These are phyloP conservation scores for Goffeauzyma gilvescens DNA, from an alignment of 768 basidiomycete species.

Conservation along the genomic window DNA sequence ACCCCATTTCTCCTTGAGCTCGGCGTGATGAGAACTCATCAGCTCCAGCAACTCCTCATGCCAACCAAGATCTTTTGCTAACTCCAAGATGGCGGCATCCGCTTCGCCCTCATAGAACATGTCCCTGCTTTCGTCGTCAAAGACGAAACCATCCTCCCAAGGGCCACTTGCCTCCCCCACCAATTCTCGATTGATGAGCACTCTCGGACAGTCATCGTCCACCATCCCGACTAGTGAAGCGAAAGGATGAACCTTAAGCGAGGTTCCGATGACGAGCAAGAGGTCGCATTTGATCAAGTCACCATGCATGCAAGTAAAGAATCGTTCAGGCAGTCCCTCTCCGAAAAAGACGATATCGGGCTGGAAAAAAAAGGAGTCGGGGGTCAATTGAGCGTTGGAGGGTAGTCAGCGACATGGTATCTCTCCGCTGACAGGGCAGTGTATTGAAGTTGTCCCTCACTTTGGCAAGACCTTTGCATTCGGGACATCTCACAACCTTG, in stretches of 20 bases:
- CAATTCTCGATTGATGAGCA: slow-evolving; percentile 71
- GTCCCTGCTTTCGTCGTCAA: slow-evolving; percentile 37
- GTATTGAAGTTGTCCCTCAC: neutral
- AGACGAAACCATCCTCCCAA: slow-evolving; percentile 44
- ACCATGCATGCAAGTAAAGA: slow-evolving; percentile 41
- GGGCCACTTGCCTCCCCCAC: slow-evolving; percentile 47
- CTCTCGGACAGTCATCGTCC: slow-evolving; percentile 45
- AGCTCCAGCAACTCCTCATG: slow-evolving; percentile 14
- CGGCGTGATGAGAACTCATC: slow-evolving; percentile 6
- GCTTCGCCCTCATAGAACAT: slow-evolving; percentile 18
- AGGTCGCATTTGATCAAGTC: slow-evolving; percentile 51
- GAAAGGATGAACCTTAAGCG: slow-evolving; percentile 60
- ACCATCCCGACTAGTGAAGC: slow-evolving; percentile 52
- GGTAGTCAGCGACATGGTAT: too few relatives aligned
- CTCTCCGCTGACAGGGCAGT: neutral
- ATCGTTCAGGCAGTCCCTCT: slow-evolving; percentile 45
- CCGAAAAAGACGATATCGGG: slow-evolving; percentile 95
- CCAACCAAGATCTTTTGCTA: slow-evolving; percentile 60
- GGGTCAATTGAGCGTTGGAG: too few relatives aligned
- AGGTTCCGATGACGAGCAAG: slow-evolving; percentile 78
- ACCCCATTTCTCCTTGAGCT: slow-evolving; percentile 12
- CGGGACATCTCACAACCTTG: slow-evolving; percentile 48
- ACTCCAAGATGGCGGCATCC: slow-evolving; percentile 45
- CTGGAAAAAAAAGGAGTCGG: slow-evolving; percentile 38
- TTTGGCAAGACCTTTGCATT: slow-evolving; percentile 14